Evolutionary conservation across 1,284 basidiomycete genomes (phyloP), one percentile per base, ranked within the genome.

Genomic region (Polyporus tsugae): DNA sequence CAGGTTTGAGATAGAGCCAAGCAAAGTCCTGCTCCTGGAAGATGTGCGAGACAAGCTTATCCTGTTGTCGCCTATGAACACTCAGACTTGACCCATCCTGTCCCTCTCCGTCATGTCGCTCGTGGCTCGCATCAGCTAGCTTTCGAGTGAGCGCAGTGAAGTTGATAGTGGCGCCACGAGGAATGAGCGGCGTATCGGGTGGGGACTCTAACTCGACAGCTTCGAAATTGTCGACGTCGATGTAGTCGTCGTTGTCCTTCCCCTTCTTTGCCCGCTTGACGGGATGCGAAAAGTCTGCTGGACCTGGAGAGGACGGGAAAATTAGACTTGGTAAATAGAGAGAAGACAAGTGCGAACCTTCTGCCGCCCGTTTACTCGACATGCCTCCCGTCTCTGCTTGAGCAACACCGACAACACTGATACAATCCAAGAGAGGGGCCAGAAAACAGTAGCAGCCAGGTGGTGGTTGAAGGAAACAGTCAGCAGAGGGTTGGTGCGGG

Each of bases 21-120:
- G 93, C 92, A 75, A 95, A 95, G 79, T 98, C 95, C 73, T 91
- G 91, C 64, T 91, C 86, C 81, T 86, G 87, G 79, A 94, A 94
- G 60, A 95, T 91, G 74, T 93, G 87, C 6, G 93, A 93, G 29
- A 94, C 88, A 1, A 94, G 85, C 49, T 80, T 85, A 75, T 93
- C 89, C 78, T 94, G 91, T 68, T 90, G 88, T 53, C 86, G 84
- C 58, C 91, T 86, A 75, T 92, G 90, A 9, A 83, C 80, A 64
- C 82, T 80, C 29, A 83, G 76, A 15, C 79, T 80, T 41, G 73
- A 67, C 19, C 69, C 73, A 17, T 75, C 71, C 39, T 71, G 55
- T 0, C 80, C 84, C 61, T 80, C 81, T 60, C 68, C 74, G 4
- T 70, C 42, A 42, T 83, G 85, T 57, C 80, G 81, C 29, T 78